Evolutionary conservation across 2,329 filamentous ascomycete species (phyloP).

Genomic region (Mollisia scopiformis): DNA sequence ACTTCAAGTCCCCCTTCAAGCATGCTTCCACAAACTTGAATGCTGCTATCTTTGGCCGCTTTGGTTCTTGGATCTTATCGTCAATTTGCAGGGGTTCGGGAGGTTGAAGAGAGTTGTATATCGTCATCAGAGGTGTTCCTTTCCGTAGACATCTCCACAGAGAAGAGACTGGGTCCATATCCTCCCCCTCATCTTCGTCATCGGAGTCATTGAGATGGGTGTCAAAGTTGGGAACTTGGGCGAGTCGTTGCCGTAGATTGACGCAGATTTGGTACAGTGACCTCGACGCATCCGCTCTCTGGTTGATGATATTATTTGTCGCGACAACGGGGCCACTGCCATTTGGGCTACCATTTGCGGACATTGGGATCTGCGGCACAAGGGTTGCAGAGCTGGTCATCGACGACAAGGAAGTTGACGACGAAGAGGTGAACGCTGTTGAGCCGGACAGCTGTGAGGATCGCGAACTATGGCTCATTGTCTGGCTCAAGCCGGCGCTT

Average conservation of each 20-base stretch:
- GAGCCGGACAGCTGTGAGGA: constrained; percentile 66
- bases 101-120: constrained; percentile 86
- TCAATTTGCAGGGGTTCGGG: constrained; percentile 69
- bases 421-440: constrained; percentile 51
- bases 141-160: constrained; percentile 86
- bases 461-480: constrained; percentile 45
- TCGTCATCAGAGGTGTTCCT: constrained; percentile 81
- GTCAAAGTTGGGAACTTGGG: constrained; percentile 83
- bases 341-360: constrained; percentile 49
- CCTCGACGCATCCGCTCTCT: constrained; percentile 86
- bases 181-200: constrained; percentile 66
- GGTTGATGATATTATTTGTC: constrained; percentile 95
- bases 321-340: constrained; percentile 73
- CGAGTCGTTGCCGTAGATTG: constrained; percentile 77
- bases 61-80: constrained; percentile 66
- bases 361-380: constrained; percentile 37
- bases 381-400: constrained; percentile 37
- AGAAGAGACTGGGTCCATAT: constrained; percentile 82
- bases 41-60: constrained; percentile 82
- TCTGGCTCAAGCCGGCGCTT: constrained; percentile 31
- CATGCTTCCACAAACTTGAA: constrained; percentile 94
- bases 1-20: constrained; percentile 72
- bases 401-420: constrained; percentile 37
- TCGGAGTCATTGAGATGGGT: constrained; percentile 73
- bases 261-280: constrained; percentile 97